Base-by-base conservation (phyloP, 331 rosid species). In the Arachis monticola region DNA sequence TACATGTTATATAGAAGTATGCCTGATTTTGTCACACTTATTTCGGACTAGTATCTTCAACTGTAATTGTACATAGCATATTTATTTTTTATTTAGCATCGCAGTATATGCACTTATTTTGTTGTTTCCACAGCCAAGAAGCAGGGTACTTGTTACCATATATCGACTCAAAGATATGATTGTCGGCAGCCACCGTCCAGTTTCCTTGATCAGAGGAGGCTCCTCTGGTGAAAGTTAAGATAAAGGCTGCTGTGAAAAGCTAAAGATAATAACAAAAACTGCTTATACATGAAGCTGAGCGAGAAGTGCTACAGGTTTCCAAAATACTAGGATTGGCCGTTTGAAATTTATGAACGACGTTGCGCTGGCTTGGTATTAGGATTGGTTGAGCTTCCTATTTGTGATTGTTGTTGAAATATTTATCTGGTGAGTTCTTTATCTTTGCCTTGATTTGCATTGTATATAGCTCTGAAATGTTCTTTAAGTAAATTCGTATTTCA, bases 141-240 rank as follows among this genome's bases (percentile, higher is more conserved):
- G 90, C 80, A 88, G 85, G 83, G 76, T 85, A 73, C 81, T 92
- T 42, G 88, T 85, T 63, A 92, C 97, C 60, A 87, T 92, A 53
- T 65, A 83, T 69, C 89, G 96, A 56, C 89, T 92, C 75, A 94
- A 94, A 84, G 93, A 90, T 14, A 89, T 80, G 72, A 83, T 94
- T 40, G 88, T 90, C 61, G 93, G 92, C 13, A 91, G 95, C 52
- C 84, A 92, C 8, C 89, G 91, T 30, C 92, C 85, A 1, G 87
- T 92, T 48, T 88, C 99, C 70, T 56, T 86, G 45, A 74, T 88
- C 77, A 74, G 83, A 78, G 87, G 86, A 79, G 82, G 88, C 83
- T 45, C 92, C 81, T 60, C 87, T 2, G 77, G 77, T 56, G 89
- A 83, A 68, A 79, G 41, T 44, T 83, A 71, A 64, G 22, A 17